phyloP scores from a whole-genome alignment of 169 alveolate species.

The Theileria parva region DNA sequence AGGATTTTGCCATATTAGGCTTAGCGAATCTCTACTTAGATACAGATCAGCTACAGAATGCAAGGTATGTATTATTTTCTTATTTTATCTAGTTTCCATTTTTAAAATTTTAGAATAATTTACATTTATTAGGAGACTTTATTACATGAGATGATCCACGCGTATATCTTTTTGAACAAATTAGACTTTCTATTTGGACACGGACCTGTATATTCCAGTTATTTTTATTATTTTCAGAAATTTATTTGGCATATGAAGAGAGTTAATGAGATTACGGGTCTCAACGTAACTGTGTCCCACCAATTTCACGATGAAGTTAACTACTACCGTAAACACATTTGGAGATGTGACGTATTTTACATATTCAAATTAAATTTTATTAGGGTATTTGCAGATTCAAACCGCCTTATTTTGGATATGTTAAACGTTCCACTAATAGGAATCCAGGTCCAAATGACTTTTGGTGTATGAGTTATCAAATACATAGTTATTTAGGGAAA shows the following conservation, averaged over 20 bases:
- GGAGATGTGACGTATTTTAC: constrained; percentile 88
- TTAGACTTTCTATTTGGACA: constrained; percentile 82
- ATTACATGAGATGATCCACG: constrained; percentile 96
- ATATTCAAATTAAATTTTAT: background rate
- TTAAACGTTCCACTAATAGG: constrained; percentile 86
- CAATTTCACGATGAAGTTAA: constrained; percentile 90
- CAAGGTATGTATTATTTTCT: constrained; percentile 42
- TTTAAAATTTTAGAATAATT: too few species aligned
- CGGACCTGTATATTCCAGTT: constrained; percentile 74
- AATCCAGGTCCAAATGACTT: constrained; percentile 88
- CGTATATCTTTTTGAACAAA: constrained; percentile 85
- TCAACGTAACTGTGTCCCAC: constrained; percentile 88
- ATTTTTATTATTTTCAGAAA: constrained; percentile 64
- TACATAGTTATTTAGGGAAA: constrained; percentile 20
- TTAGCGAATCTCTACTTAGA: constrained; percentile 89
- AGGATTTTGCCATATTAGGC: constrained; percentile 87
- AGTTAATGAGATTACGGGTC: constrained; percentile 86
- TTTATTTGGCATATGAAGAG: constrained; percentile 86
- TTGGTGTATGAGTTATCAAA: constrained; percentile 82
- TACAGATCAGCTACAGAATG: constrained; percentile 87
- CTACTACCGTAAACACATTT: constrained; percentile 85
- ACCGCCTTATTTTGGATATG: constrained; percentile 91
- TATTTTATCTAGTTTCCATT: too few species aligned
- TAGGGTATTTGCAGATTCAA: constrained; percentile 88
- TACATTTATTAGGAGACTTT: constrained; percentile 82